Evolutionary conservation across 306 rosid species (phyloP).

Genomic region (Vigna unguiculata): DNA sequence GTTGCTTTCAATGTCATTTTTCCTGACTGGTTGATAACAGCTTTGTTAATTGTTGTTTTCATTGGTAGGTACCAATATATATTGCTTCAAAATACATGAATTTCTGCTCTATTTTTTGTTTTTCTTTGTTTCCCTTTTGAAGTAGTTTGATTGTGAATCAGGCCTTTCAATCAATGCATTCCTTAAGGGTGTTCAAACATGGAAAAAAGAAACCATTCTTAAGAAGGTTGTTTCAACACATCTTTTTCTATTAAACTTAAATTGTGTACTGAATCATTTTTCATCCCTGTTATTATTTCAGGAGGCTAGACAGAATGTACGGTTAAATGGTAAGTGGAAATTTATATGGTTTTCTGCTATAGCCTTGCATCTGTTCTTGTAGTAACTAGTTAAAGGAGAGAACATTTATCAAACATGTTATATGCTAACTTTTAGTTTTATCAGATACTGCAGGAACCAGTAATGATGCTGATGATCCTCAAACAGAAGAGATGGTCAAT

Average conservation of each 20-base stretch:
- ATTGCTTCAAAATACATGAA: not conserved
- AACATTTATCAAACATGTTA: not conserved
- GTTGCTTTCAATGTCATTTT: slow-evolving; percentile 78
- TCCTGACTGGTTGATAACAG: slow-evolving; percentile 81
- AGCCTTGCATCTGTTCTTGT: not conserved
- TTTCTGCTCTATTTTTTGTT: too few species aligned
- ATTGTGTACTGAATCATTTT: not conserved
- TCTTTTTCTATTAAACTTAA: not conserved
- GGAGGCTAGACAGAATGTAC: slow-evolving; percentile 58
- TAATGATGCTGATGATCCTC: slow-evolving; percentile 30
- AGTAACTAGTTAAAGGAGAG: not conserved
- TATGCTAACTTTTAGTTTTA: slow-evolving; percentile 22
- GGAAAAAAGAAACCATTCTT: slow-evolving; percentile 74
- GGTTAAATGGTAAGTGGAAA: slow-evolving; percentile 35
- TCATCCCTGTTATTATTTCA: slow-evolving; percentile 49
- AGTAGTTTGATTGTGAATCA: slow-evolving; percentile 17
- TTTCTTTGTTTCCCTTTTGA: slow-evolving; percentile 17
- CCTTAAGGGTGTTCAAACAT: slow-evolving; percentile 69
- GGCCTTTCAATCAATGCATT: slow-evolving; percentile 62
- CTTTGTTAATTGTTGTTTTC: slow-evolving; percentile 65
- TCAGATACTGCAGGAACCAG: slow-evolving; percentile 35
- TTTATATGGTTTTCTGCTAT: not conserved
- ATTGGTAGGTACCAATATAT: slow-evolving; percentile 55
- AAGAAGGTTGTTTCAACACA: slow-evolving; percentile 54
- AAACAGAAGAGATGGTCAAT: slow-evolving; percentile 53